Evolutionary conservation across 306 rosid genomes (phyloP), one percentile per base, ranked within the genome.

Genomic region (Rosa lucieae): DNA sequence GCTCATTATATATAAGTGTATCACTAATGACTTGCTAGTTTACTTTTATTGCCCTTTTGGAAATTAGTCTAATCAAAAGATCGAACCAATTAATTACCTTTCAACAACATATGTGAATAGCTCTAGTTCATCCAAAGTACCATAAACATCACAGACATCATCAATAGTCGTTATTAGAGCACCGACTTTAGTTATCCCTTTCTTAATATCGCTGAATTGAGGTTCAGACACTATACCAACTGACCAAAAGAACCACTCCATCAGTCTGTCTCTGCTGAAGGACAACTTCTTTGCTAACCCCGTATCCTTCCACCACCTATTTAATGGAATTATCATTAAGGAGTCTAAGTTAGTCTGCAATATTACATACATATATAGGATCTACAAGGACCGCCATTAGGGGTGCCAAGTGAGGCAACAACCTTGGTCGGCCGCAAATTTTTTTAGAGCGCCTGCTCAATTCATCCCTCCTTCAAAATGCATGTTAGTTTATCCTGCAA

Each of bases 101-200:
- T 88, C 89, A 1, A 89, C 87, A 0, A 82, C 84, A 13, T 40
- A 17, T 4, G 94, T 92, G 40, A 92, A 91, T 9, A 82, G 82
- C 29, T 84, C 74, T 11, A 88, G 81, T 47, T 88, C 94, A 12
- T 87, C 94, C 39, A 79, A 47, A 26, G 91, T 88, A 20, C 87
- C 97, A 59, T 85, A 85, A 8, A 86, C 86, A 75, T 88, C 90
- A 70, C 84, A 92, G n/a, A 89, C 79, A 67, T 92, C 92, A 75
- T 89, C 97, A 4, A 88, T 73, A 4, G 52, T 69, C 7, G 89
- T 82, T 11, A 89, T 79, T 1, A 89, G 58, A 5, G 78, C 67
- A 5, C 61, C 2, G 1, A 89, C 89, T 87, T 92, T 92, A 0
- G 94, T 85, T 48, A 91, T 48, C 42, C 81, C 82, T 77, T 81